Conservation (phyloP, 2,329 filamentous ascomycete species). For the Pseudogymnoascus sp. region DNA sequence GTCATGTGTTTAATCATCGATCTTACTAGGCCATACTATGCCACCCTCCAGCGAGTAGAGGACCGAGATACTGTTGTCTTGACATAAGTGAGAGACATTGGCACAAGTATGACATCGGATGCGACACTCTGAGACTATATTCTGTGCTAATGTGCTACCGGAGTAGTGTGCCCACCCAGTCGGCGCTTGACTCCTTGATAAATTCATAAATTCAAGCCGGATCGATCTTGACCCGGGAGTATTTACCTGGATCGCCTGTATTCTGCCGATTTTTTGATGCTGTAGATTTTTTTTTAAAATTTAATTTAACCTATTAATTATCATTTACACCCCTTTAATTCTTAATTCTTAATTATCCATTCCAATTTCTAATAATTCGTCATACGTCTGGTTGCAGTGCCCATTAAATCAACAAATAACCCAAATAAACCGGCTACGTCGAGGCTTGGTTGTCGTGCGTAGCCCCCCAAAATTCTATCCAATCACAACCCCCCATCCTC, state of each 20-base stretch:
- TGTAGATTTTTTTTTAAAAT: background rate
- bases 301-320: background rate
- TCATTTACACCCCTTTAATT: too few species aligned
- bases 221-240: background rate
- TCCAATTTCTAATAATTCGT: background rate
- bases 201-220: background rate
- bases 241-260: background rate
- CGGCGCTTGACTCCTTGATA: background rate
- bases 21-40: background rate
- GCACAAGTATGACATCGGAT: slow-evolving; percentile 5
- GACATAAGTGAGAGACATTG: slow-evolving; percentile 5
- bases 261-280: background rate
- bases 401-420: background rate
- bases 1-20: slow-evolving; percentile 1
- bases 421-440: background rate
- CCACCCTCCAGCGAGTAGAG: background rate
- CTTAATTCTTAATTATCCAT: background rate
- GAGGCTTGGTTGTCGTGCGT: slow-evolving; percentile 2
- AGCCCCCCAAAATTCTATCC: background rate
- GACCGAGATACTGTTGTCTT: background rate
- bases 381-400: background rate
- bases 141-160: too few species aligned
- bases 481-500: background rate
- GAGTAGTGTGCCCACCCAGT: background rate
- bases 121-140: background rate